These are phyloP conservation scores for Kodamaea plutei DNA, from an alignment of 1,139 yeast genomes.

Conservation along the genomic window DNA sequence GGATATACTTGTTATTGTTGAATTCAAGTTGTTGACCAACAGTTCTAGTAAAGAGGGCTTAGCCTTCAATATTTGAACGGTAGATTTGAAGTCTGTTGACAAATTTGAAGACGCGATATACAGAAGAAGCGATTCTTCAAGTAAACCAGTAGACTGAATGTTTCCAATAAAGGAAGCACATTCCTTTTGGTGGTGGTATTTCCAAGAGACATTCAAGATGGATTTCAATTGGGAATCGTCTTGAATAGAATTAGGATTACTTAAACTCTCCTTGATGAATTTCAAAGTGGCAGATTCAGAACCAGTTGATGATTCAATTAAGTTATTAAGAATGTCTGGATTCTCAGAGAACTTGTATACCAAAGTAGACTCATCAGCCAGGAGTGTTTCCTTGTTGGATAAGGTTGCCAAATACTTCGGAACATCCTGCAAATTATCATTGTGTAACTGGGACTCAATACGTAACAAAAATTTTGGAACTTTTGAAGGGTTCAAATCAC, in stretches of 20 bases:
- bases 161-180: conserved; percentile 12
- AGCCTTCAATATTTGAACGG: conserved; percentile 14
- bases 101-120: conserved; percentile 11
- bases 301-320: conserved; percentile 7
- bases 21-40: conserved; percentile 10
- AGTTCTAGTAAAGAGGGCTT: conserved; percentile 7
- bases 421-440: conserved; percentile 10
- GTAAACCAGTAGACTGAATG: conserved; percentile 2
- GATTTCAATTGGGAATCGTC: conserved; percentile 6
- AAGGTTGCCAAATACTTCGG: conserved; percentile 9
- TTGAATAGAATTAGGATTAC: conserved; percentile 1
- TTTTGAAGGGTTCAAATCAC: conserved; percentile 8
- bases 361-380: conserved; percentile 10
- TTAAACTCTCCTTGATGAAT: conserved; percentile 3
- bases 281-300: conserved; percentile 6
- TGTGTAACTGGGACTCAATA: conserved; percentile 4
- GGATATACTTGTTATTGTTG: conserved; percentile 12
- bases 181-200: too few relatives aligned
- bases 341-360: conserved; percentile 27
- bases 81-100: conserved; percentile 13
- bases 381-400: conserved; percentile 9
- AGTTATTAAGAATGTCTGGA: conserved; percentile 9
- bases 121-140: conserved; percentile 7
- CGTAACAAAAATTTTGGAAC: conserved; percentile 9
- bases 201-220: conserved; percentile 11